phyloP scores from a whole-genome alignment of 108 stramenopile genomes.

The Epithemia pelagica region DNA sequence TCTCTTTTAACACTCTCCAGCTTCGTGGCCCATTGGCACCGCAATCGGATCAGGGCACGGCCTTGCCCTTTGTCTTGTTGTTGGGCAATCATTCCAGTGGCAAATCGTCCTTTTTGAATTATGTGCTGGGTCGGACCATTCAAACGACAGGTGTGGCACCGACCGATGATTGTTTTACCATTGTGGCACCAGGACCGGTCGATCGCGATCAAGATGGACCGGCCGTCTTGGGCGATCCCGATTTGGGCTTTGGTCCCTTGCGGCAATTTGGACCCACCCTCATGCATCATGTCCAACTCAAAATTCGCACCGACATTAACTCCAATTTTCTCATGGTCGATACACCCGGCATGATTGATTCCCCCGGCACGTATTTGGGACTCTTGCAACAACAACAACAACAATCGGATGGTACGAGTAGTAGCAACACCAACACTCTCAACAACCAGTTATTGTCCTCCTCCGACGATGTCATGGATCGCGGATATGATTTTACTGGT shows the following conservation, averaged over 20 bases:
- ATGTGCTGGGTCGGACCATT: conserved; percentile 80
- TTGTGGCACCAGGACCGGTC: conserved; percentile 89
- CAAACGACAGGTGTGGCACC: conserved; percentile 99
- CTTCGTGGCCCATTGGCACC: conserved; percentile 50
- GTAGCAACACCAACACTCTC: background rate
- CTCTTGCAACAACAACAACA: conserved; percentile 18
- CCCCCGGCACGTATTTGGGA: conserved; percentile 42
- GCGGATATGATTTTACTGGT: conserved; percentile 97
- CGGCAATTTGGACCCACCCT: conserved; percentile 93
- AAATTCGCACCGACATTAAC: conserved; percentile 59
- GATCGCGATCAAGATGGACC: conserved; percentile 94
- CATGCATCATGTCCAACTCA: conserved; percentile 93
- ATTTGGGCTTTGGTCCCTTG: conserved; percentile 90
- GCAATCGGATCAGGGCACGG: conserved; percentile 53
- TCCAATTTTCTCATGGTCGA: conserved; percentile 87
- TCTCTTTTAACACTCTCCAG: too few species aligned
- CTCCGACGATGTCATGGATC: conserved; percentile 50
- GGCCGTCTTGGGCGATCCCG: conserved; percentile 86
- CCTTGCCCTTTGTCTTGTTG: conserved; percentile 93
- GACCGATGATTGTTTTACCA: conserved; percentile 98
- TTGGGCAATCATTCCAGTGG: conserved; percentile 96
- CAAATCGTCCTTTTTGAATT: conserved; percentile 96
- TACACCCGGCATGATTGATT: conserved; percentile 98
- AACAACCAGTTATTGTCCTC: background rate
- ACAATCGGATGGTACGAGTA: background rate